phyloP scores from a whole-genome alignment of 257 asterid genomes.

The Solanum ossicruentum region DNA sequence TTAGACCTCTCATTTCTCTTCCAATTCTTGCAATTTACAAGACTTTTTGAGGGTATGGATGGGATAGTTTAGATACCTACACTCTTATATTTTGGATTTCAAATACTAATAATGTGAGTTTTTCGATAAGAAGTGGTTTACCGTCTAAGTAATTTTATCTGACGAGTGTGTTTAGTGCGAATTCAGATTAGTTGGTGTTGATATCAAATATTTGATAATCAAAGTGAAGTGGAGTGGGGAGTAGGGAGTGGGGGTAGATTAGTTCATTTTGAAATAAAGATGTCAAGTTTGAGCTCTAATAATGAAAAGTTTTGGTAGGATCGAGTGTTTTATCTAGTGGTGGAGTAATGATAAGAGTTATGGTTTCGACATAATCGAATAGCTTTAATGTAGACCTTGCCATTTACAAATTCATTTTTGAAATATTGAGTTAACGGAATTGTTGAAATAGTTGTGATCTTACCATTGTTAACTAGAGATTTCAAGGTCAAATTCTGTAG shows the following conservation, averaged over 20 bases:
- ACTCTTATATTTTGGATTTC: neutral
- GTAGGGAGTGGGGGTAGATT: neutral
- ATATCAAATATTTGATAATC: neutral
- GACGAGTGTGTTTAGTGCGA: neutral
- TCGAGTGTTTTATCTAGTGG: neutral
- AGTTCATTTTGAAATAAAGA: neutral
- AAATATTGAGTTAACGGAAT: neutral
- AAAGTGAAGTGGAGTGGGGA: neutral
- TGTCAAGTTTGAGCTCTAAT: neutral
- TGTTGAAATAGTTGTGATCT: no score
- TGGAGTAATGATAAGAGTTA: neutral
- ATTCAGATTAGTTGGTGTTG: neutral
- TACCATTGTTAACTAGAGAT: neutral
- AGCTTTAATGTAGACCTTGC: no score
- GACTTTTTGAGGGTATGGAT: neutral
- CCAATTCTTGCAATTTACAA: neutral
- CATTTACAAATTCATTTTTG: neutral
- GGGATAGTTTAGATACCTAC: neutral
- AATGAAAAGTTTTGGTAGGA: no score
- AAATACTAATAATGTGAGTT: neutral
- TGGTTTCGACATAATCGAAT: no score
- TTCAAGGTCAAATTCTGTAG: neutral
- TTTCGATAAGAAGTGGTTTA: neutral
- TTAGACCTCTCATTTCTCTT: constrained; percentile 48
- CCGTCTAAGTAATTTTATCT: no score